Evolutionary conservation across 257 asterid species (phyloP), one percentile per base, ranked within the genome.

Genomic region (Gardenia jasminoides): DNA sequence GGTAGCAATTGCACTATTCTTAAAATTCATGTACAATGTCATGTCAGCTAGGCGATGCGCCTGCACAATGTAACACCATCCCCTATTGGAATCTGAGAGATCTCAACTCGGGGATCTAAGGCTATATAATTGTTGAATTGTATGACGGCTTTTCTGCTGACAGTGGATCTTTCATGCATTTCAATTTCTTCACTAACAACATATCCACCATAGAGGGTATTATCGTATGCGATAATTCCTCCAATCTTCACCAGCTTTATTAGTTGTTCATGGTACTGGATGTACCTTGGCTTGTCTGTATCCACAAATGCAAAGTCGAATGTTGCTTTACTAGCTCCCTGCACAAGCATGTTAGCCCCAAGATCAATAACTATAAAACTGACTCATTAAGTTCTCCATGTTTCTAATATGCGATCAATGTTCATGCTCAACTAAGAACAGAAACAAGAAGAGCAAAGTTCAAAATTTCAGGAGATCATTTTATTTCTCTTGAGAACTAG

Each of bases 251-350:
- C 68, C 17, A 64, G 68, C 68, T 64, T 64, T 15, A 64, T 8
- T 10, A 28, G 7, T 3, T 28, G 68, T 28, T 64, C 68, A 64
- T 64, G 68, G 41, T 64, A 64, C 19, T 28, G 41, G 39, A 64
- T 64, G 68, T 64, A 64, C 20, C 17, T 64, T 26, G 33, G 36
- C 41, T 64, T 64, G 68, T 64, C 68, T n/a, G 41, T 41, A 64
- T 64, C 68, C 41, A 64, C 68, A 64, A 64, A 64, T 64, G 41
- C 68, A 64, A 64, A 64, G 33, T 64, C 68, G 39, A 64, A 64
- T 7, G 33, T 28, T n/a, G 68, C 39, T 64, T 64, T 41, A 11
- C 39, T 64, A 4, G 16, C 13, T 64, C 28, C 68, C 68, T 64
- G 68, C 68, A 26, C 28, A 11, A 15, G 41, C 68, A 64, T 64